Percentiles rank a stretch among this genome's conserved stretches.
Conservation (phyloP, 257 asterid species). For the Galeopsis tetrahit region DNA sequence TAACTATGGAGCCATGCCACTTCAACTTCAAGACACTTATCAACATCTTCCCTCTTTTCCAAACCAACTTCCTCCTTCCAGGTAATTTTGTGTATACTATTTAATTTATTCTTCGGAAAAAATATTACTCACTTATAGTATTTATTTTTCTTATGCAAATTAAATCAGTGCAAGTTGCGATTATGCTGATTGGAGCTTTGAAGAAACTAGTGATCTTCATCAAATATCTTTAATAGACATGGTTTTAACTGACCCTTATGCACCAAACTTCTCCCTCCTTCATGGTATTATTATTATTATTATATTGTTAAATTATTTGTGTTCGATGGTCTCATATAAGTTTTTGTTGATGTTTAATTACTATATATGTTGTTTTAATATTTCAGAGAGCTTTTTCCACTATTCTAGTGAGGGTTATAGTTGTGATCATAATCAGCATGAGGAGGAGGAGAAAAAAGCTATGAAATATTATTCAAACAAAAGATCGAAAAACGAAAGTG, state of each 20-base stretch:
- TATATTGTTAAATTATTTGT: background rate
- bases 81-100: constrained; percentile 30
- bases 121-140: no score
- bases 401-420: no score
- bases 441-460: background rate
- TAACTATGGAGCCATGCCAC: no score
- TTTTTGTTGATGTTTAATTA: no score
- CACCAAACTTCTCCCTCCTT: constrained; percentile 22
- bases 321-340: no score
- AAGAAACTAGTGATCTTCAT: constrained; percentile 28
- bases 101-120: background rate
- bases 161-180: constrained; percentile 34
- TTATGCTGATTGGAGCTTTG: constrained; percentile 29
- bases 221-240: constrained; percentile 36
- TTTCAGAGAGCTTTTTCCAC: no score
- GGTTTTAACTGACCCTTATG: constrained; percentile 38
- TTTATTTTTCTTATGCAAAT: background rate
- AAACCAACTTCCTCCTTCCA: no score
- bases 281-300: constrained; percentile 39
- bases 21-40: no score
- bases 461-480: background rate
- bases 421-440: no score
- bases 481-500: background rate
- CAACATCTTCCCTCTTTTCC: no score
- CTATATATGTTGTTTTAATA: no score